phyloP scores from a whole-genome alignment of 2,329 filamentous ascomycete species.

The Aureobasidium subglaciale region DNA sequence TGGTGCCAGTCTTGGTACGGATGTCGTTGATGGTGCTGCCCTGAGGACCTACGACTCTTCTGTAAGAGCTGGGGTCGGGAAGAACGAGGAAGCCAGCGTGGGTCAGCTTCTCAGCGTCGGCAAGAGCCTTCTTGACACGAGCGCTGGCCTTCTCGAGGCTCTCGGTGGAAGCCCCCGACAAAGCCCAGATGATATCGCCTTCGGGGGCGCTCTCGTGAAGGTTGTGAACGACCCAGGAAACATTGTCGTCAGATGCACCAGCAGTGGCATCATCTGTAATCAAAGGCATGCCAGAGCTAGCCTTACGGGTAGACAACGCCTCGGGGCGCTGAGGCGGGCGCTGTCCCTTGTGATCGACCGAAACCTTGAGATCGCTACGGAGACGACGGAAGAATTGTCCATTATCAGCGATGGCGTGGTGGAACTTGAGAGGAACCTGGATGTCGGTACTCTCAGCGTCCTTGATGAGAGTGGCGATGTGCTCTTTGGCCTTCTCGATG shows the following conservation, averaged over 20 bases:
- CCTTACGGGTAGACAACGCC: constrained; percentile 38
- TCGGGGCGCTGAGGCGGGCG: constrained; percentile 63
- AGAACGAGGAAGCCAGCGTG: constrained; percentile 82
- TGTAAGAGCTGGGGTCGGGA: constrained; percentile 81
- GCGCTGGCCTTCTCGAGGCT: constrained; percentile 76
- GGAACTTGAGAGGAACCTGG: constrained; percentile 72
- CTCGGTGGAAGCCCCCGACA: constrained; percentile 65
- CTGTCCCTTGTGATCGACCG: constrained; percentile 82
- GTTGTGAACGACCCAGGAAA: constrained; percentile 80
- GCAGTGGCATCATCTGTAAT: constrained; percentile 71
- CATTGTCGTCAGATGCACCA: constrained; percentile 50
- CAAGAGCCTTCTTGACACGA: constrained; percentile 64
- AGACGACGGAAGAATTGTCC: constrained; percentile 91
- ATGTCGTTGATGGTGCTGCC: constrained; percentile 91
- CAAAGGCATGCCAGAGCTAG: constrained; percentile 65
- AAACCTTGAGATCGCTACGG: constrained; percentile 77
- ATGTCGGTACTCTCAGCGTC: constrained; percentile 82
- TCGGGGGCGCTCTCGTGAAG: constrained; percentile 61
- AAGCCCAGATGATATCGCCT: constrained; percentile 72
- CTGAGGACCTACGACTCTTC: constrained; percentile 80
- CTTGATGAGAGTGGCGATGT: constrained; percentile 72
- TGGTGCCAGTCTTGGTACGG: constrained; percentile 84
- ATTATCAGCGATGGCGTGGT: constrained; percentile 80
- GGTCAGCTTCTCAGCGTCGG: constrained; percentile 61
- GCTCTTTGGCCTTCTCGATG: constrained; percentile 78